phyloP scores from a whole-genome alignment of 1,139 yeast genomes.

The Sugiyamaella sp. region DNA sequence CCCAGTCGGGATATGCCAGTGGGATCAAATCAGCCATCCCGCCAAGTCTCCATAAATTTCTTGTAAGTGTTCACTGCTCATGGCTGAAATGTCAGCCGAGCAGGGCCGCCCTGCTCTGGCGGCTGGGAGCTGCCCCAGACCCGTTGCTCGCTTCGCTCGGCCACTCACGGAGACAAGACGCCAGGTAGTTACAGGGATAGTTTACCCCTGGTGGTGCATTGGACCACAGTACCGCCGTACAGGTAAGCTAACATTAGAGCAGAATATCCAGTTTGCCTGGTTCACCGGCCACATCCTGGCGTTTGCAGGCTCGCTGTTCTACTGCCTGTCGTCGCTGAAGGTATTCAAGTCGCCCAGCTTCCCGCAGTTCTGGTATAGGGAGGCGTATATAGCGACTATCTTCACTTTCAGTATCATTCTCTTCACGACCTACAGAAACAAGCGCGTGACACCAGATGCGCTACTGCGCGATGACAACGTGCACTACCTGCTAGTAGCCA shows the following conservation, averaged over 20 bases:
- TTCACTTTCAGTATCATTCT: constrained; percentile 78
- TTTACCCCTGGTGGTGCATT: too few relatives aligned
- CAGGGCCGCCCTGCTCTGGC: too few relatives aligned
- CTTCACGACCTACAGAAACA: constrained; percentile 52
- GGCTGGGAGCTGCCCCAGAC: too few relatives aligned
- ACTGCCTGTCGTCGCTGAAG: constrained; percentile 50
- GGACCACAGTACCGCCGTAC: too few relatives aligned
- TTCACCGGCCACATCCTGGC: constrained; percentile 68
- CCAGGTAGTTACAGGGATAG: too few relatives aligned
- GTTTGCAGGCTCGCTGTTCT: constrained; percentile 56
- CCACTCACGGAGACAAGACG: too few relatives aligned
- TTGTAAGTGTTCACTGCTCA: too few relatives aligned
- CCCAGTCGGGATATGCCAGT: not conserved
- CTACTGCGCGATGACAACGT: constrained; percentile 64
- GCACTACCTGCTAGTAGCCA: constrained; percentile 62
- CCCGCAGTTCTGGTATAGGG: constrained; percentile 57
- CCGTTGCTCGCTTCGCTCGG: not conserved
- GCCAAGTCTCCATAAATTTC: not conserved
- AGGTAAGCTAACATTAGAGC: not conserved
- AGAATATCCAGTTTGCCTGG: constrained; percentile 57
- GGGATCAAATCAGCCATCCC: not conserved
- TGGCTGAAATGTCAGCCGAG: too few relatives aligned
- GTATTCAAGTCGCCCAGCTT: constrained; percentile 39
- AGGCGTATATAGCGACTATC: constrained; percentile 65
- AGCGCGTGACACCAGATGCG: constrained; percentile 39